Evolutionary conservation across 2,329 filamentous ascomycete genomes (phyloP).

Genomic region (Cadophora malorum): DNA sequence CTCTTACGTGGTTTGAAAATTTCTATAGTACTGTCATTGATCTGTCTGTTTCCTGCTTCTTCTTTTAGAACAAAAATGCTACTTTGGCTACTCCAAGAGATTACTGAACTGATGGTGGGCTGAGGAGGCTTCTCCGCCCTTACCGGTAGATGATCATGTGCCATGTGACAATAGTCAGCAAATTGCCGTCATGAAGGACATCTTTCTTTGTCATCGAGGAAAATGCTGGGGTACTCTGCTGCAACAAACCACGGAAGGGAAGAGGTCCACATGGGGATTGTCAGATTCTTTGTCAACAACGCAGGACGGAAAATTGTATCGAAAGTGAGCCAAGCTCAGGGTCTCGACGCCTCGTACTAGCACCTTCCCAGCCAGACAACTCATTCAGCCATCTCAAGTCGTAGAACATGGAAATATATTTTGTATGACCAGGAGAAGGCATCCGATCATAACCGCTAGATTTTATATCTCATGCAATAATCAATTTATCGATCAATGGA

Average conservation of each 20-base stretch:
- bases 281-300: not conserved
- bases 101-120: not conserved
- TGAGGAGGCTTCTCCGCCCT: conserved; percentile 17
- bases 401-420: not conserved
- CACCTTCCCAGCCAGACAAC: not conserved
- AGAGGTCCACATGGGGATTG: not conserved
- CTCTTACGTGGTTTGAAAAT: not conserved
- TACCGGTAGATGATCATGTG: conserved; percentile 25
- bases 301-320: not conserved
- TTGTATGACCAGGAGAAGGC: not conserved
- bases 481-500: not conserved
- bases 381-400: not conserved
- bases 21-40: not conserved
- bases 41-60: not conserved
- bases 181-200: conserved; percentile 4
- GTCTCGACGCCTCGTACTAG: not conserved
- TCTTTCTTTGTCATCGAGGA: not conserved
- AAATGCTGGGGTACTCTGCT: too few species aligned
- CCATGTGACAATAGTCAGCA: conserved; percentile 23
- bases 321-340: not conserved
- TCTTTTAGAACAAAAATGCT: not conserved
- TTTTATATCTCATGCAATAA: not conserved
- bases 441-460: not conserved
- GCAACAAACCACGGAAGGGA: too few species aligned
- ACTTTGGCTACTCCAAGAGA: not conserved